Percentiles rank a stretch among this genome's conserved stretches.
Evolutionary conservation across 2,329 filamentous ascomycete species (phyloP).

Genomic region (Pseudocercospora musae): DNA sequence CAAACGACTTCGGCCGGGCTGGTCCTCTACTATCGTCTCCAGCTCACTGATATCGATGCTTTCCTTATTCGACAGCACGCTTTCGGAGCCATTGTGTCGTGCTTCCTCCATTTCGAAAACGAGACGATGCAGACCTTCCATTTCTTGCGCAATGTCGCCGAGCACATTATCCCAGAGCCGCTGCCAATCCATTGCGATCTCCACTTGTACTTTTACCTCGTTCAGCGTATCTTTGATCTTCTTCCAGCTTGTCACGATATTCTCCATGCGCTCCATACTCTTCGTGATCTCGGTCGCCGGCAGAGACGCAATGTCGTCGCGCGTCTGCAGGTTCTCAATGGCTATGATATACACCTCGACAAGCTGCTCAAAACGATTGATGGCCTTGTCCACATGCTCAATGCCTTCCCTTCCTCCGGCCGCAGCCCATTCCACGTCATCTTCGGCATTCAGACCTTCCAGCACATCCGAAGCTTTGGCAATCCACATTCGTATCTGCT

Average conservation of each 20-base stretch:
- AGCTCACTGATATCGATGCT: slow-evolving; percentile 79
- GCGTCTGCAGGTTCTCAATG: slow-evolving; percentile 85
- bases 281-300: slow-evolving; percentile 66
- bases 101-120: slow-evolving; percentile 99
- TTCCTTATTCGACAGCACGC: slow-evolving; percentile 51
- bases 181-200: slow-evolving; percentile 98
- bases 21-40: slow-evolving; percentile 89
- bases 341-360: slow-evolving; percentile 90
- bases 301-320: slow-evolving; percentile 71
- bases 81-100: slow-evolving; percentile 74
- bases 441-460: slow-evolving; percentile 83
- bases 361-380: slow-evolving; percentile 79
- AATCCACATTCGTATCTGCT: slow-evolving; percentile 94
- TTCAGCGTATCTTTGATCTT: slow-evolving; percentile 75
- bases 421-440: slow-evolving; percentile 94
- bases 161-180: slow-evolving; percentile 93
- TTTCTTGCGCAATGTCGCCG: slow-evolving; percentile 87
- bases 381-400: slow-evolving; percentile 65
- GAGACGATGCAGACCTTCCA: slow-evolving; percentile 72
- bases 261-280: slow-evolving; percentile 85
- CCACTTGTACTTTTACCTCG: slow-evolving; percentile 82
- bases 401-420: slow-evolving; percentile 82
- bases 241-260: slow-evolving; percentile 78
- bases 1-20: slow-evolving; percentile 53
- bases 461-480: slow-evolving; percentile 87